phyloP scores from a whole-genome alignment of 345 rosid genomes.

The Aegle marmelos region DNA sequence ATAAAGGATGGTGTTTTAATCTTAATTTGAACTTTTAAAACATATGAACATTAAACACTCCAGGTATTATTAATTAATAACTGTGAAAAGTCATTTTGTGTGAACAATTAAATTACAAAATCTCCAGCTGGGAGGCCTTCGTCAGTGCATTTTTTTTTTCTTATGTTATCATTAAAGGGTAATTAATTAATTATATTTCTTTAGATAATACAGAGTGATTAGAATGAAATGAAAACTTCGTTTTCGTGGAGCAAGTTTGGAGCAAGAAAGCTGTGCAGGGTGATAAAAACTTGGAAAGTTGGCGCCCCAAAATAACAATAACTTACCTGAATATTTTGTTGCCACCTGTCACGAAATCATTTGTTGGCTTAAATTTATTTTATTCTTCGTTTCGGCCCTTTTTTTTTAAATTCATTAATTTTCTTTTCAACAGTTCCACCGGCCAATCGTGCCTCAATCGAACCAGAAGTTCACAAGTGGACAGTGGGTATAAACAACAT shows the following conservation, averaged over 20 bases:
- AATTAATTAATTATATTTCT: neutral
- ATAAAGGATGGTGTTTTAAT: too few species aligned
- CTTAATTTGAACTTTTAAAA: too few species aligned
- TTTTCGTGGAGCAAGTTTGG: slow-evolving; percentile 1
- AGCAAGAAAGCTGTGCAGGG: neutral
- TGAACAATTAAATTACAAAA: neutral
- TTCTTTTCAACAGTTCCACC: slow-evolving; percentile 18
- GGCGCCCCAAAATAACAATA: neutral
- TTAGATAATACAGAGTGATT: neutral
- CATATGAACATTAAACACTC: too few species aligned
- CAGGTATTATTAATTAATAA: too few species aligned
- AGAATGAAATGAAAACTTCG: neutral
- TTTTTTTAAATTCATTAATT: neutral
- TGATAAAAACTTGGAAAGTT: neutral
- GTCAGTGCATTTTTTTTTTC: neutral
- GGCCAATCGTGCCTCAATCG: slow-evolving; percentile 23
- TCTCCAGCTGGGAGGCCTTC: neutral
- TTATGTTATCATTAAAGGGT: neutral
- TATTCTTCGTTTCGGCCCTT: neutral
- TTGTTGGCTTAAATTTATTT: neutral
- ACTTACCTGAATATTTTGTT: neutral
- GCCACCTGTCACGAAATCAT: slow-evolving; percentile 17
- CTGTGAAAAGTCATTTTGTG: too few species aligned
- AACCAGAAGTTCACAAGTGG: slow-evolving; percentile 11
- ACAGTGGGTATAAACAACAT: neutral